phyloP scores from a whole-genome alignment of 2,329 filamentous ascomycete genomes.

The Neonectria hederae region DNA sequence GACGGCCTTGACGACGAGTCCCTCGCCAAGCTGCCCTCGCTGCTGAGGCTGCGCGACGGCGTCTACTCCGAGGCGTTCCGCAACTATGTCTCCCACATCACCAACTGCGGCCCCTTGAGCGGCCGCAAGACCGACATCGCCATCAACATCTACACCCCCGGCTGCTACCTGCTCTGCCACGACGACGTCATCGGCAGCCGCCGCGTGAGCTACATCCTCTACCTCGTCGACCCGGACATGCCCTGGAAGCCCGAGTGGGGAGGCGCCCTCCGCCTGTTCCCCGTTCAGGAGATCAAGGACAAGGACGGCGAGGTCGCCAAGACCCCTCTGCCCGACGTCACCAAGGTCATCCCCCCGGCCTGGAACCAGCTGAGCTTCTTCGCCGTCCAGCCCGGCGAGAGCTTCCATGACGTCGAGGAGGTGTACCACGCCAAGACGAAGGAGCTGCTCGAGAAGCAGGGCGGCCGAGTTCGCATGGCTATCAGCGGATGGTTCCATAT shows the following conservation, averaged over 20 bases:
- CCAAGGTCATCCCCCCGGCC: conserved; percentile 86
- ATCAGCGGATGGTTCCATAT: conserved; percentile 99
- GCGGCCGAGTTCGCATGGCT: conserved; percentile 89
- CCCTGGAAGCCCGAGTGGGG: conserved; percentile 94
- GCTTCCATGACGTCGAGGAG: conserved; percentile 98
- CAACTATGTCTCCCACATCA: conserved; percentile 86
- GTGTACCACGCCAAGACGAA: conserved; percentile 78
- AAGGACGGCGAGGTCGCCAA: conserved; percentile 79
- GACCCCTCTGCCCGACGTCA: conserved; percentile 81
- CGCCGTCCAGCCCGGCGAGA: conserved; percentile 96
- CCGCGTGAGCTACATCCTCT: conserved; percentile 95
- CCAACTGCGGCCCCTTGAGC: conserved; percentile 85
- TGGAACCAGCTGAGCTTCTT: conserved; percentile 99
- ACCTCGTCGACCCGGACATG: conserved; percentile 89
- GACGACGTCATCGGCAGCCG: conserved; percentile 99
- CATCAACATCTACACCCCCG: conserved; percentile 97
- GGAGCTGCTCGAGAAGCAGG: conserved; percentile 72
- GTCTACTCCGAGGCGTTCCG: conserved; percentile 92
- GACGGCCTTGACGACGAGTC: conserved; percentile 91
- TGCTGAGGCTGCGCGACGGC: conserved; percentile 92
- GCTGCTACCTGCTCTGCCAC: conserved; percentile 94
- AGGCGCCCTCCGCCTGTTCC: conserved; percentile 88
- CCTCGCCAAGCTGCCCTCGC: conserved; percentile 83
- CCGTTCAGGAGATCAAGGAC: conserved; percentile 67
- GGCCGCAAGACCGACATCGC: conserved; percentile 98